Evolutionary conservation across 805 yeast species (phyloP).

Genomic region (Metschnikowia anglica): DNA sequence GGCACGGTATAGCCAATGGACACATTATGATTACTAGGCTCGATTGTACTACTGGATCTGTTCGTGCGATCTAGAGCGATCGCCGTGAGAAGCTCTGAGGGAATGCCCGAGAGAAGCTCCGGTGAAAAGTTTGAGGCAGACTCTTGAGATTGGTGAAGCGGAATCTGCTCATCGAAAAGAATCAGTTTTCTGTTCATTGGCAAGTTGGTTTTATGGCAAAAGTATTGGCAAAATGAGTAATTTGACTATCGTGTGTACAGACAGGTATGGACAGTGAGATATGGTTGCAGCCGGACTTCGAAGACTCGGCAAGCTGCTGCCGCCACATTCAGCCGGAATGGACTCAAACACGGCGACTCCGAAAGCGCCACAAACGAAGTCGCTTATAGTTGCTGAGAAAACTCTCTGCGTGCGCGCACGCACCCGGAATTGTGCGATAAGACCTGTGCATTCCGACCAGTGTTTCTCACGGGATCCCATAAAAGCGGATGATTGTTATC

Average conservation of each 20-base stretch:
- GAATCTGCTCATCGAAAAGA: slow-evolving; percentile 9
- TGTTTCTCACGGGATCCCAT: no score
- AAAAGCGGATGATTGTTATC: no score
- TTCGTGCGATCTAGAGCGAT: background rate
- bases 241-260: background rate
- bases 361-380: background rate
- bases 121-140: background rate
- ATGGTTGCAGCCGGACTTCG: background rate
- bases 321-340: no score
- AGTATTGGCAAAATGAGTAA: background rate
- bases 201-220: slow-evolving; percentile 1
- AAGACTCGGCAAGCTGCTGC: background rate
- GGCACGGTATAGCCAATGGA: background rate
- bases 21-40: background rate
- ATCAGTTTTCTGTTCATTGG: slow-evolving; percentile 11
- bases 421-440: background rate
- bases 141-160: background rate
- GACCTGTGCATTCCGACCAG: no score
- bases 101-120: background rate
- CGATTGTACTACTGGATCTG: slow-evolving; percentile 5
- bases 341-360: slow-evolving; percentile 1
- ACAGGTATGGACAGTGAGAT: background rate
- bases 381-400: no score
- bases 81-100: background rate
- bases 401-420: background rate